Base-by-base conservation (phyloP, 306 rosid genomes). In the Senna siamea region DNA sequence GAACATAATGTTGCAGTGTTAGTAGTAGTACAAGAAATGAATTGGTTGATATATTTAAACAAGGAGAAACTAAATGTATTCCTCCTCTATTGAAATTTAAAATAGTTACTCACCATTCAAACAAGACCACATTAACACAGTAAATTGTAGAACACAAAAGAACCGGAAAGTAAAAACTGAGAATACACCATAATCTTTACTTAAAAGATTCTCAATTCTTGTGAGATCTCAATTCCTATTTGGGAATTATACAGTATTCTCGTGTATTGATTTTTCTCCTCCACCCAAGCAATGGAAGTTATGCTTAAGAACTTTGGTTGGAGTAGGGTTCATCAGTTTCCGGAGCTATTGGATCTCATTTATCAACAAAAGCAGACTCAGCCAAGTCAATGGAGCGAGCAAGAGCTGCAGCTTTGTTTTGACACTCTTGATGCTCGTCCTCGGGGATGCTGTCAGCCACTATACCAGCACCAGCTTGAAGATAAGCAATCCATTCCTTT, bases 371-470 rank as follows among this genome's bases (percentile, higher is more conserved):
- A 6, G 94, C 89, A 0, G 87, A 76, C 73, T 92, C 96, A 0
- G 98, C 96, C 81, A 92, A 84, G 83, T 89, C 96, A 7, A 92
- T 92, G 77, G 98, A 84, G 32, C 94, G 94, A 63, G 92, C 89
- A 13, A 92, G 94, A 66, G 69, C 98, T 0, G 98, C 98, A 58
- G 96, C 98, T 87, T 92, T 92, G 92, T 88, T 85, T 68, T 87
- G 98, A 69, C 98, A 92, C 65, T 92, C 98, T 34, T 71, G 88
- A 76, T 87, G 79, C 57, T 92, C 96, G 12, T 87, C 96, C 0
- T 82, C 91, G 5, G 98, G 96, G 15, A 69, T 76, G 70, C 96
- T 90, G 70, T 92, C 96, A 59, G 94, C 98, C 47, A 92, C 98
- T 30, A 93, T 79, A 2, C 96, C 98, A 3, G 96, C 98, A 47